A percentile compares a stretch with the other conserved stretches of the same genome.
These are phyloP conservation scores for Plantago ovata DNA, from an alignment of 257 asterid genomes.

Conservation along the genomic window DNA sequence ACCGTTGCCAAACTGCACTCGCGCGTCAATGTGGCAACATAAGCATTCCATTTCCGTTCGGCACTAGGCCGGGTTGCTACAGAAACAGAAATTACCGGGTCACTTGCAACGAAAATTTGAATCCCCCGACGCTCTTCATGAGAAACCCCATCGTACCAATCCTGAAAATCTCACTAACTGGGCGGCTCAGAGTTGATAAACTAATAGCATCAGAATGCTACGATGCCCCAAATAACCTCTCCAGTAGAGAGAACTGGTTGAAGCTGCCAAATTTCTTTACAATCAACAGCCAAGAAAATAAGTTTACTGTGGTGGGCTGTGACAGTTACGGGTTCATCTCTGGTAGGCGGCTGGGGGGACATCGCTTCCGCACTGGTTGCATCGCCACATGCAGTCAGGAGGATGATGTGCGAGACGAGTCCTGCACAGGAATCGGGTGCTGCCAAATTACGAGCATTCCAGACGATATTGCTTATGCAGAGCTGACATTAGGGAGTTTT, in stretches of 20 bases:
- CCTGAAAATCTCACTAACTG: slow-evolving; percentile 21
- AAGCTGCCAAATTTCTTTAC: not conserved
- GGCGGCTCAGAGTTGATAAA: slow-evolving; percentile 12
- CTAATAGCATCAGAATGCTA: slow-evolving; percentile 23
- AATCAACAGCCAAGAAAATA: slow-evolving; percentile 21
- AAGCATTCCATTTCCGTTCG: slow-evolving; percentile 27
- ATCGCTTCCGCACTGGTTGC: slow-evolving; percentile 10
- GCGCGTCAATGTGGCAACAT: slow-evolving; percentile 23
- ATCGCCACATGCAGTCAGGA: not conserved
- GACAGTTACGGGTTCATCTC: slow-evolving; percentile 24
- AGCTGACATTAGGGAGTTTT: slow-evolving; percentile 17
- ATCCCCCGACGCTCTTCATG: slow-evolving; percentile 23
- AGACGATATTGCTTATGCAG: slow-evolving; percentile 1
- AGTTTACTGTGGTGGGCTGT: slow-evolving; percentile 25
- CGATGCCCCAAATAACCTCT: slow-evolving; percentile 2
- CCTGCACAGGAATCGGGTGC: slow-evolving; percentile 36
- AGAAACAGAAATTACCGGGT: slow-evolving; percentile 21
- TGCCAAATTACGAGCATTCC: slow-evolving; percentile 27
- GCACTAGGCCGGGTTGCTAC: slow-evolving; percentile 8
- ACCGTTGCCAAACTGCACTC: slow-evolving; percentile 11
- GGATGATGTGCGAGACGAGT: slow-evolving; percentile 8
- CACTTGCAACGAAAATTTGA: slow-evolving; percentile 22
- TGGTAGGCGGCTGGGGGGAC: not conserved
- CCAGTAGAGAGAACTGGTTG: not conserved
- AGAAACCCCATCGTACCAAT: not conserved